These are phyloP conservation scores for Sechiopsis laciniata DNA, from an alignment of 306 rosid species.

Conservation along the genomic window DNA sequence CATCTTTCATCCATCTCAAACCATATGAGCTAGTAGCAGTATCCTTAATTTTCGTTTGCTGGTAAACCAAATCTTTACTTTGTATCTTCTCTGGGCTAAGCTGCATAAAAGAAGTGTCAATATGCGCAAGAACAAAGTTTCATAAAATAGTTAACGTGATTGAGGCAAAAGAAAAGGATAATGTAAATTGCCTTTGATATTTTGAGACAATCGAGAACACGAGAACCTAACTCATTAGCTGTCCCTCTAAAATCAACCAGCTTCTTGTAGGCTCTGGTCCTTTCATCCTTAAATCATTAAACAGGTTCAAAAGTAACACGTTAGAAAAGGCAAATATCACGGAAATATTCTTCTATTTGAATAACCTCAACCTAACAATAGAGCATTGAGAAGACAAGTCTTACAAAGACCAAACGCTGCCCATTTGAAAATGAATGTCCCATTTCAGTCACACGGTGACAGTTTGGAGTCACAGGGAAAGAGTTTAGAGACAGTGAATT, in stretches of 20 bases:
- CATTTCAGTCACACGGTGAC: slow-evolving; percentile 75
- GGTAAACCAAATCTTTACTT: slow-evolving; percentile 41
- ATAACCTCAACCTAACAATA: slow-evolving; percentile 7
- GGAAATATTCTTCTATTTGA: neutral
- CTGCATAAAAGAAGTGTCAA: slow-evolving; percentile 46
- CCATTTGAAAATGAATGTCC: slow-evolving; percentile 50
- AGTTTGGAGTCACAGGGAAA: slow-evolving; percentile 81
- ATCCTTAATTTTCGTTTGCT: slow-evolving; percentile 50
- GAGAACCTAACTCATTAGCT: slow-evolving; percentile 68
- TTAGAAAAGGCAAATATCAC: slow-evolving; percentile 25
- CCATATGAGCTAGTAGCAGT: slow-evolving; percentile 70
- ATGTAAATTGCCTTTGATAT: slow-evolving; percentile 66
- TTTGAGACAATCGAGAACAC: slow-evolving; percentile 72
- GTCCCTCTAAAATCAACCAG: slow-evolving; percentile 77
- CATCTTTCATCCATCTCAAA: slow-evolving; percentile 90
- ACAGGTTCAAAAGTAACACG: slow-evolving; percentile 25
- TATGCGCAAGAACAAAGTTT: slow-evolving; percentile 29
- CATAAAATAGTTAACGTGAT: slow-evolving; percentile 20
- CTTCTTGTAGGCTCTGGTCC: slow-evolving; percentile 68
- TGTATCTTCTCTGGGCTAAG: slow-evolving; percentile 55
- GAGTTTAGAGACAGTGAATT: slow-evolving; percentile 44
- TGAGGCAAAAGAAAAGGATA: slow-evolving; percentile 7
- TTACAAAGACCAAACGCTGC: slow-evolving; percentile 61
- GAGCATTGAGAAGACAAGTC: slow-evolving; percentile 27
- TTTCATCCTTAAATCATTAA: slow-evolving; percentile 56